Conservation (phyloP, 805 yeast species). For the Nakazawaea wyomingensis region DNA sequence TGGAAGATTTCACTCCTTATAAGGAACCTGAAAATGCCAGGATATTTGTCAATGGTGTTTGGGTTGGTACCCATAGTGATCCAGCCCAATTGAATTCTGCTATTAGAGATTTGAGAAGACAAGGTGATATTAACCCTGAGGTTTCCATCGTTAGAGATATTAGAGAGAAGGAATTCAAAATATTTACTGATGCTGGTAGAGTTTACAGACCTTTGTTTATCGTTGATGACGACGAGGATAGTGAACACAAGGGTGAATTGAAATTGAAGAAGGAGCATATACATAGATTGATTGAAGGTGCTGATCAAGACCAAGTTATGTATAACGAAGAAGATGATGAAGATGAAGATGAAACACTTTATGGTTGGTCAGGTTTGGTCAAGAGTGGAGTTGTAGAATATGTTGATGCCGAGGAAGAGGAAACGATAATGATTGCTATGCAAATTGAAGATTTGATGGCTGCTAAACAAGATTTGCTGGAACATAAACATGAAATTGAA, state of each 20-base stretch:
- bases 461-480: constrained; percentile 36
- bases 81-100: constrained; percentile 91
- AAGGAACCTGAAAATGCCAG: constrained; percentile 88
- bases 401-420: constrained; percentile 98
- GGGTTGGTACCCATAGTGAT: constrained; percentile 98
- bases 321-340: constrained; percentile 42
- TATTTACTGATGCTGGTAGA: constrained; percentile 97
- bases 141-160: constrained; percentile 96
- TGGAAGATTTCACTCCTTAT: constrained; percentile 92
- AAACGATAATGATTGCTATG: constrained; percentile 98
- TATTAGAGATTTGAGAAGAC: constrained; percentile 86
- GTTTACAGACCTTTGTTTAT: constrained; percentile 94
- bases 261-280: constrained; percentile 83
- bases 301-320: constrained; percentile 57
- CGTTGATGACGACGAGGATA: constrained; percentile 78
- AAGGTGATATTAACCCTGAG: constrained; percentile 93
- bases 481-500: constrained; percentile 36
- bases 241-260: constrained; percentile 69
- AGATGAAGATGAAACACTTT: constrained; percentile 40
- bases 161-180: constrained; percentile 92
- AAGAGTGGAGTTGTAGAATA: constrained; percentile 89
- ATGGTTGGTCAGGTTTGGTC: constrained; percentile 82
- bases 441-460: constrained; percentile 93
- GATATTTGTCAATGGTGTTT: constrained; percentile 96
- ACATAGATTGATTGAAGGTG: constrained; percentile 56